Percentiles rank a stretch among this genome's conserved stretches.
Evolutionary conservation across 768 basidiomycete genomes (phyloP).

Genomic region (Collybia sordida): DNA sequence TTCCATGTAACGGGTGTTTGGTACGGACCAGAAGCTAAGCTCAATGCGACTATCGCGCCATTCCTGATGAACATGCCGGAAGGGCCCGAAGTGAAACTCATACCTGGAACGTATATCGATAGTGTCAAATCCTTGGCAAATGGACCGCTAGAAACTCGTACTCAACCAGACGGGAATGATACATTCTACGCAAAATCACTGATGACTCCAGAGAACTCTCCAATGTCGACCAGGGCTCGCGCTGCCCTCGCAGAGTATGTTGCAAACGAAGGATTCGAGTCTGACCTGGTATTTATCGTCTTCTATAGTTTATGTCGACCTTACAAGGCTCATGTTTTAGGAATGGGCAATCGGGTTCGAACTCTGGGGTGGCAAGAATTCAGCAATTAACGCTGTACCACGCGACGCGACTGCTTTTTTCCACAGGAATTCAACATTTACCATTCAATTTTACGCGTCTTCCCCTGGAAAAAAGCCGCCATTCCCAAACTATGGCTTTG

Average conservation of each 20-base stretch:
- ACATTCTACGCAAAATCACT: slow-evolving; percentile 35
- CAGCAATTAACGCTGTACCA: slow-evolving; percentile 41
- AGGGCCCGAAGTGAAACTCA: background rate
- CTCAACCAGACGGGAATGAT: slow-evolving; percentile 18
- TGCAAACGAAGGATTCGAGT: slow-evolving; percentile 27
- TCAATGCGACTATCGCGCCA: slow-evolving; percentile 12
- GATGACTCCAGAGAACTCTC: slow-evolving; percentile 26
- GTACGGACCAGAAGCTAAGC: slow-evolving; percentile 10
- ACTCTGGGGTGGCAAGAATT: slow-evolving; percentile 43
- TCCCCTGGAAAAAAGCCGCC: slow-evolving; percentile 16
- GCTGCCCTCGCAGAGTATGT: too few species aligned
- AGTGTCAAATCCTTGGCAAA: slow-evolving; percentile 8
- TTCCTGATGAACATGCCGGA: slow-evolving; percentile 12
- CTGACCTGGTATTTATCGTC: too few species aligned
- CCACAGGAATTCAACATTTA: slow-evolving; percentile 41
- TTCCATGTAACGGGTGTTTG: slow-evolving; percentile 29
- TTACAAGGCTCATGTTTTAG: background rate
- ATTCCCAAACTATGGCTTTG: background rate
- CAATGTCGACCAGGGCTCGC: slow-evolving; percentile 28
- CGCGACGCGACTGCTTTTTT: slow-evolving; percentile 43
- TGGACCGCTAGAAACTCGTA: slow-evolving; percentile 20
- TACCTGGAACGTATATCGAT: slow-evolving; percentile 17
- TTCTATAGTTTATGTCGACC: too few species aligned
- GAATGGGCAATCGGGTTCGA: slow-evolving; percentile 38
- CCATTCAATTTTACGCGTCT: slow-evolving; percentile 51